Evolutionary conservation across 2,329 filamentous ascomycete species (phyloP), one percentile per base, ranked within the genome.

Genomic region (Xylaria sp.): DNA sequence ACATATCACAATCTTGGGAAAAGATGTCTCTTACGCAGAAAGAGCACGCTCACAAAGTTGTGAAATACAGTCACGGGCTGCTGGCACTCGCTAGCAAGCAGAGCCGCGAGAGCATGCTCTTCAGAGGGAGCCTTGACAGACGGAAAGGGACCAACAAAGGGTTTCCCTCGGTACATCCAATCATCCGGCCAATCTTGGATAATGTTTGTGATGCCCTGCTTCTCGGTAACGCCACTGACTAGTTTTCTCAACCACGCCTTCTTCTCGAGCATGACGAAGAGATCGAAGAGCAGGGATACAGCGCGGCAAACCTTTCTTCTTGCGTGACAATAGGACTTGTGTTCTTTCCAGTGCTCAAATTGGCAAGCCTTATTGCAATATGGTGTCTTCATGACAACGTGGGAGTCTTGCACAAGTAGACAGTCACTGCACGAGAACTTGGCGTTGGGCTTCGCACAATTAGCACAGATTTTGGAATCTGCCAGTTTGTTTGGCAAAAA

Each of bases 321-420:
- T 6, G 20, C 62, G 2, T 36, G 33, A 33, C 67, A 69, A 28
- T 58, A 43, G 10, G 36, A n/a, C 46, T 69, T 69, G 54, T 69
- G 67, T 23, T 66, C 52, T 33, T 62, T 33, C 63, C 67, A 66
- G 46, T 69, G 63, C 5, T 49, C 63, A 62, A 52, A 41, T 58
- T 69, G 67, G 67, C 67, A 69, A 39, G 2, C 20, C 31, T 59
- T 59, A 54, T 61, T 43, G 67, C 67, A 69, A 46, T 67, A 69
- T 51, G 54, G 15, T 12, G 55, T 63, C 59, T 59, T 66, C 28
- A 67, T 63, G n/a, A 67, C 31, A 55, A 43, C 46, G 20, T 67
- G 67, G 20, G 52, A 59, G 54, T 62, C 67, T 25, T 60, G 8
- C n/a, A 36, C 13, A 18, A 49, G 13, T 20, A 63, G 55, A 51